Evolutionary conservation across 164 flowering plant genomes (phyloP).

Genomic region (Piper betle): DNA sequence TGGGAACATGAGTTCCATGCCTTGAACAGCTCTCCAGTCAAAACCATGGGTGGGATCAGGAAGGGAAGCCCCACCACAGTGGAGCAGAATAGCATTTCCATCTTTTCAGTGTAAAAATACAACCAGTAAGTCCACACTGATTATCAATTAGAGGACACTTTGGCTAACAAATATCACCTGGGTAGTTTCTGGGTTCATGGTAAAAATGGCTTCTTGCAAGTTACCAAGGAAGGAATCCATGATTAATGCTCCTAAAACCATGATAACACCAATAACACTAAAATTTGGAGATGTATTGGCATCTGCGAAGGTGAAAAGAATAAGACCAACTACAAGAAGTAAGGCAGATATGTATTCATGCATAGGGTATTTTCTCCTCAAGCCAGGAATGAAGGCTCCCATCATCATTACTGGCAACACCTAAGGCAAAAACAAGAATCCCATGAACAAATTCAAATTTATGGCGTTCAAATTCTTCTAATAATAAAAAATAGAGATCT

Average conservation of each 20-base stretch:
- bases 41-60: slow-evolving; percentile 85
- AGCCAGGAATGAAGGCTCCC: slow-evolving; percentile 77
- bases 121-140: not conserved
- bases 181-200: slow-evolving; percentile 74
- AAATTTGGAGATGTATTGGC: slow-evolving; percentile 69
- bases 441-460: not conserved
- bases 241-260: slow-evolving; percentile 64
- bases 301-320: slow-evolving; percentile 68
- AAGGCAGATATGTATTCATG: slow-evolving; percentile 58
- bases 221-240: slow-evolving; percentile 86
- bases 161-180: slow-evolving; percentile 33
- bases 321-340: slow-evolving; percentile 57
- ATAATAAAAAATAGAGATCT: not conserved
- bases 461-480: not conserved
- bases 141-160: not conserved
- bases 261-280: slow-evolving; percentile 56
- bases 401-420: slow-evolving; percentile 77
- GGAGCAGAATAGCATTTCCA: slow-evolving; percentile 97
- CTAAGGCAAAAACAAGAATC: slow-evolving; percentile 17
- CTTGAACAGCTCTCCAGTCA: slow-evolving; percentile 73
- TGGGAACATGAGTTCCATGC: slow-evolving; percentile 86
- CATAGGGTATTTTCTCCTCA: slow-evolving; percentile 52
- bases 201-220: slow-evolving; percentile 85
- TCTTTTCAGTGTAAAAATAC: slow-evolving; percentile 22
- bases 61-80: slow-evolving; percentile 85